These are phyloP conservation scores for Serendipita sp. DNA, from an alignment of 768 basidiomycete genomes.

Conservation along the genomic window DNA sequence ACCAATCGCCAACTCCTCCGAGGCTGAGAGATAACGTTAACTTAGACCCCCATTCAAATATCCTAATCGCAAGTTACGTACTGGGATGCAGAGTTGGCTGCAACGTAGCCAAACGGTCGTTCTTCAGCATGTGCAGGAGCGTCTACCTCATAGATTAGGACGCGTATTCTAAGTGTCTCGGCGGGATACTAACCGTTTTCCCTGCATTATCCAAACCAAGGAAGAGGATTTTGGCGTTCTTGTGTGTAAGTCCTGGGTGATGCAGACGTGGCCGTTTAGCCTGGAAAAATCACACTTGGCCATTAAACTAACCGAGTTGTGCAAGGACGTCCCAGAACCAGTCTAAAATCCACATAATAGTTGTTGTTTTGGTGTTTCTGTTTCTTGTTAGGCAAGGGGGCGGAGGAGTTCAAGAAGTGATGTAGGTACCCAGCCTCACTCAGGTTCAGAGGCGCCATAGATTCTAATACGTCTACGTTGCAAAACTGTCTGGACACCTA, in stretches of 20 bases:
- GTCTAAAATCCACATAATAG: constrained; percentile 65
- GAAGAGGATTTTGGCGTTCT: constrained; percentile 99
- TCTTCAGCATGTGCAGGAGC: constrained; percentile 97
- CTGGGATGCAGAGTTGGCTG: constrained; percentile 98
- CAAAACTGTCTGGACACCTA: not conserved
- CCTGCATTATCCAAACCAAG: constrained; percentile 97
- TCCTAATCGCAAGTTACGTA: constrained; percentile 24
- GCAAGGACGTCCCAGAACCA: constrained; percentile 97
- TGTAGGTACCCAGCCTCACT: not conserved
- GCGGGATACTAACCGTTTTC: constrained; percentile 59
- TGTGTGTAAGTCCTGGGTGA: constrained; percentile 64
- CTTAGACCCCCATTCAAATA: constrained; percentile 2
- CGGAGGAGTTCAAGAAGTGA: not conserved
- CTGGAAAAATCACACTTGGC: not conserved
- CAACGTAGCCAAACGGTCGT: constrained; percentile 89
- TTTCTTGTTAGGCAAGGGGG: not conserved
- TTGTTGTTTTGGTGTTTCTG: not conserved
- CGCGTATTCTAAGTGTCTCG: not conserved
- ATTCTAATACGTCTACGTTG: not conserved
- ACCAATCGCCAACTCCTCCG: constrained; percentile 96
- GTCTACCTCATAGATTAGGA: constrained; percentile 35
- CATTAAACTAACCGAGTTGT: constrained; percentile 55
- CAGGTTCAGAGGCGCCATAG: not conserved
- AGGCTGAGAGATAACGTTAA: constrained; percentile 39
- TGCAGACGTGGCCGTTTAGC: constrained; percentile 5